A percentile compares a stretch with the other conserved stretches of the same genome.
Conservation (phyloP, 768 basidiomycete species). For the Mycena epipterygia region DNA sequence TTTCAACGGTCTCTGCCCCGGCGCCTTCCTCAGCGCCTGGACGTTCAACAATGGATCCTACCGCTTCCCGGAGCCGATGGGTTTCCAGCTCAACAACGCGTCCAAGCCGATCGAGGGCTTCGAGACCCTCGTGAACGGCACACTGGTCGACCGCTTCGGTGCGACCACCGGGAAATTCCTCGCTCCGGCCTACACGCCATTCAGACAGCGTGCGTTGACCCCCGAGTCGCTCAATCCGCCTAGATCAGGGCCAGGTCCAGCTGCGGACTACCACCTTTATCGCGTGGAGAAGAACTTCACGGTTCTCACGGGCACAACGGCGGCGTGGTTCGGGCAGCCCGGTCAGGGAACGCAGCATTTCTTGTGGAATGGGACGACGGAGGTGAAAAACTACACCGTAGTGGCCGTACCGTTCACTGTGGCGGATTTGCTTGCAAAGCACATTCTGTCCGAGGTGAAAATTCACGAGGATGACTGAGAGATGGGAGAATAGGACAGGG, state of each 20-base stretch:
- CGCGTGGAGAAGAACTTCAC: conserved; percentile 23
- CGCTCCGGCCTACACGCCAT: conserved; percentile 26
- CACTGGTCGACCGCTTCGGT: conserved; percentile 32
- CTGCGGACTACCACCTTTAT: conserved; percentile 28
- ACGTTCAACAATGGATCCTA: not conserved
- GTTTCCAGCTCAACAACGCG: conserved; percentile 23
- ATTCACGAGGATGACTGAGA: too few relatives aligned
- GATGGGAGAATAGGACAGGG: too few relatives aligned
- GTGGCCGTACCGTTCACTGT: too few relatives aligned
- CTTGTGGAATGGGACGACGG: too few relatives aligned
- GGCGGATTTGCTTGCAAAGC: too few relatives aligned
- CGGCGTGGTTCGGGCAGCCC: conserved; percentile 32
- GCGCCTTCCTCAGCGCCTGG: conserved; percentile 20
- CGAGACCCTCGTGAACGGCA: conserved; percentile 19
- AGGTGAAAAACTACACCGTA: too few relatives aligned
- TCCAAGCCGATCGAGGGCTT: conserved; percentile 17
- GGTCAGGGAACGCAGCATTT: conserved; percentile 37
- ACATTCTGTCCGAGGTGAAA: too few relatives aligned
- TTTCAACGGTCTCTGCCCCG: conserved; percentile 30
- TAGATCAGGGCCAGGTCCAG: not conserved
- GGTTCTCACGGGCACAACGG: conserved; percentile 28
- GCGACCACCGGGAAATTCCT: conserved; percentile 12
- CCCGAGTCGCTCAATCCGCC: conserved; percentile 12
- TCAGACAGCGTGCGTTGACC: conserved; percentile 31
- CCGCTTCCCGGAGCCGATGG: not conserved